These are phyloP conservation scores for Boletus fagicola DNA, from an alignment of 768 basidiomycete genomes.

Conservation along the genomic window DNA sequence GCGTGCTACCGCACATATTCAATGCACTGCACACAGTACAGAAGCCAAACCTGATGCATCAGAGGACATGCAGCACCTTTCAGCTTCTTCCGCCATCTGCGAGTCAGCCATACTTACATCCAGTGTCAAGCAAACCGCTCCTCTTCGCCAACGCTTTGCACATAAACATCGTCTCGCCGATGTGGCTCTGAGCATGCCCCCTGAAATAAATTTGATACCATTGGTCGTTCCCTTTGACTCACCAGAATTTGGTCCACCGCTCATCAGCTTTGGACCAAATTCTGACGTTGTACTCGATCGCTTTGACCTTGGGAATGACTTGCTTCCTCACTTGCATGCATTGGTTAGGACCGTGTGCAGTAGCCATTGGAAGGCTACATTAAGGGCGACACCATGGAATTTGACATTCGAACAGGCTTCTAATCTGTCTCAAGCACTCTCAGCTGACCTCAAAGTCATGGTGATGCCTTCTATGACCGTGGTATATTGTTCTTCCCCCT, in stretches of 20 bases:
- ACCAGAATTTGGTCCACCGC: background rate
- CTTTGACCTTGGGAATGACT: background rate
- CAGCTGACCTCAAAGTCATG: background rate
- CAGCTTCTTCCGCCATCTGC: background rate
- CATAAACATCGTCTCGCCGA: background rate
- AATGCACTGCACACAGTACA: background rate
- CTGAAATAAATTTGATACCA: background rate
- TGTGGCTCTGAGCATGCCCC: background rate
- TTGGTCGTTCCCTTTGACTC: background rate
- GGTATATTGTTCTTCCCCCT: background rate
- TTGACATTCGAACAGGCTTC: slow-evolving; percentile 8
- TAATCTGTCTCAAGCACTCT: background rate
- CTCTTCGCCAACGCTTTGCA: background rate
- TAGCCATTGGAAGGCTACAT: slow-evolving; percentile 2
- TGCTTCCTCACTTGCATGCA: background rate
- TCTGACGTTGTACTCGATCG: slow-evolving; percentile 4
- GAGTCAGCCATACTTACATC: background rate
- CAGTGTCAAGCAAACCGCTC: background rate
- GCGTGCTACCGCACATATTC: background rate
- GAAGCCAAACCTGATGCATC: background rate
- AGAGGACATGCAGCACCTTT: background rate
- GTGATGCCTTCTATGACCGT: background rate
- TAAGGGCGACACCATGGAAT: background rate
- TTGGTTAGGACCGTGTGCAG: background rate
- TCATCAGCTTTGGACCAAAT: slow-evolving; percentile 4